Evolutionary conservation across 148 eudicot species (phyloP).

Genomic region (Polygonum maritimum): DNA sequence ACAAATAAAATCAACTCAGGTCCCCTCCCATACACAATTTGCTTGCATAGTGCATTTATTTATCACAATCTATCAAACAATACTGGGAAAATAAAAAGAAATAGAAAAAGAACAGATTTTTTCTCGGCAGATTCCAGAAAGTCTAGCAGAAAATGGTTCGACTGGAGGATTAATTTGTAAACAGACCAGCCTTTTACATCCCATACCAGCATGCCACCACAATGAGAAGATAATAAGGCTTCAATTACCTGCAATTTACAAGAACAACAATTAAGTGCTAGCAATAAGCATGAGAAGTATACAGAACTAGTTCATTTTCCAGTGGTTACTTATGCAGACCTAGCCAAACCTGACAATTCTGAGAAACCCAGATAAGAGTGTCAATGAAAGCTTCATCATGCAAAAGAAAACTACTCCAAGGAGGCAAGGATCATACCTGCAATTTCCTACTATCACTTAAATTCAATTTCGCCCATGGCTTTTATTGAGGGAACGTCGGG

Average conservation of each 20-base stretch:
- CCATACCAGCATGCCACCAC: background rate
- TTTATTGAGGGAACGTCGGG: constrained; percentile 82
- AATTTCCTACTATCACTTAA: background rate
- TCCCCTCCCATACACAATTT: background rate
- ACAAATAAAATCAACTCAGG: background rate
- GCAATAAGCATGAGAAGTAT: background rate
- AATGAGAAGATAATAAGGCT: background rate
- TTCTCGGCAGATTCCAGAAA: background rate
- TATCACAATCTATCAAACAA: constrained; percentile 2
- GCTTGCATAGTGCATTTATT: constrained; percentile 3
- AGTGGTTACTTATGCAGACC: background rate
- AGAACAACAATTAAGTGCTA: background rate
- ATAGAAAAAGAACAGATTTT: no score
- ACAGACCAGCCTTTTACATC: background rate
- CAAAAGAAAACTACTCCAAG: background rate
- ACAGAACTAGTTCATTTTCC: background rate
- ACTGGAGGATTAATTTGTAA: background rate
- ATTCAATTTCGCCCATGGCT: constrained; percentile 58
- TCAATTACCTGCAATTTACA: background rate
- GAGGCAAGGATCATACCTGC: background rate
- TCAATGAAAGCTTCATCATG: background rate
- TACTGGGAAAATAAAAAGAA: background rate
- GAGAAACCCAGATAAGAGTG: background rate
- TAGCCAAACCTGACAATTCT: background rate
- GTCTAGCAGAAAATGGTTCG: constrained; percentile 1